These are phyloP conservation scores for Wickerhamiella qilinensis DNA, from an alignment of 805 yeast genomes.

Conservation along the genomic window DNA sequence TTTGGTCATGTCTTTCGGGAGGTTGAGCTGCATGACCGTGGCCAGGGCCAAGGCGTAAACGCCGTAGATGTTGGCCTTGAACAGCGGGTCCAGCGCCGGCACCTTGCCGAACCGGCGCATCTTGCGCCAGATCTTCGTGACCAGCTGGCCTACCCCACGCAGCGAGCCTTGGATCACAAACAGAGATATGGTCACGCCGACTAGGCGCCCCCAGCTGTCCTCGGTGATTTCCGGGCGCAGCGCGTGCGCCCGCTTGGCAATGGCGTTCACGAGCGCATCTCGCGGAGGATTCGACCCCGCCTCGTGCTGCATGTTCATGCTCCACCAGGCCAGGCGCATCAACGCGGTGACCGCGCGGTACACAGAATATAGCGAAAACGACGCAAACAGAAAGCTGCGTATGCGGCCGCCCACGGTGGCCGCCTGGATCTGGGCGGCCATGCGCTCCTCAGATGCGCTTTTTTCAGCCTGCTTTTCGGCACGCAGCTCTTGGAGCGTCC, in stretches of 20 bases:
- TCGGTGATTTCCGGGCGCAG: constrained; percentile 13
- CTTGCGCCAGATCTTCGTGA: constrained; percentile 8
- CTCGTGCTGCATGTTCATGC: constrained; percentile 6
- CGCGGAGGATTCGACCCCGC: constrained; percentile 10
- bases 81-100: constrained; percentile 13
- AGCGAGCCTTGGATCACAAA: constrained; percentile 23
- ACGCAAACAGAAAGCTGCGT: constrained; percentile 14
- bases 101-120: constrained; percentile 5
- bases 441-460: constrained; percentile 12
- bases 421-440: constrained; percentile 14
- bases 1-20: constrained; percentile 25
- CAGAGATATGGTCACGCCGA: constrained; percentile 26
- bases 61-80: constrained; percentile 24
- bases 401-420: constrained; percentile 21
- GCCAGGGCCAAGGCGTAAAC: constrained; percentile 27
- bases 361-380: constrained; percentile 26
- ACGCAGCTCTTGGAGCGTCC: constrained; percentile 20
- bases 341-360: constrained; percentile 24
- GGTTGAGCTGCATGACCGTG: constrained; percentile 24
- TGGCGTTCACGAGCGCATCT: constrained; percentile 13
- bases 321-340: constrained; percentile 15
- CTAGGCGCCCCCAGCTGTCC: constrained; percentile 24
- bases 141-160: constrained; percentile 21
- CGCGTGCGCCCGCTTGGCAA: constrained; percentile 9
- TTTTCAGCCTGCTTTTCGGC: constrained; percentile 21